These are phyloP conservation scores for Russula griseocarnosa DNA, from an alignment of 768 basidiomycete species.

Conservation along the genomic window DNA sequence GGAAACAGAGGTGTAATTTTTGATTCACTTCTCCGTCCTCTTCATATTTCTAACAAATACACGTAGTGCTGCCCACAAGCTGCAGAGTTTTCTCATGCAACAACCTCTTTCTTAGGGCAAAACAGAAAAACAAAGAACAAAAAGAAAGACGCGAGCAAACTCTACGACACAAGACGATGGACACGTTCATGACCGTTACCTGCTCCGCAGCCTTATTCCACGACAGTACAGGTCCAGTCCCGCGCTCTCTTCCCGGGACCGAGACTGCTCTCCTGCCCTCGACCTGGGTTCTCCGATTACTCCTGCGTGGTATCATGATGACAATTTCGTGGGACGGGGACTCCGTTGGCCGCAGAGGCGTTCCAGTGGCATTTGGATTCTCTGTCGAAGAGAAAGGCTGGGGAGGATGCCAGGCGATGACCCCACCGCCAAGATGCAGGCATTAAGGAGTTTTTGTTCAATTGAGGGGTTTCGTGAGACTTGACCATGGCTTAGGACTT, in stretches of 20 bases:
- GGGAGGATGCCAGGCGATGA: slow-evolving; percentile 60
- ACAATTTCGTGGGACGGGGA: slow-evolving; percentile 42
- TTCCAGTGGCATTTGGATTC: slow-evolving; percentile 68
- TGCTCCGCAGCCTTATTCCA: slow-evolving; percentile 47
- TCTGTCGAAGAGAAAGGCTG: slow-evolving; percentile 77
- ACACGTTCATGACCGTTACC: slow-evolving; percentile 72
- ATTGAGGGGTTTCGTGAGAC: too few relatives aligned
- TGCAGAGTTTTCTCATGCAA: slow-evolving; percentile 71
- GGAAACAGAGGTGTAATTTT: slow-evolving; percentile 87
- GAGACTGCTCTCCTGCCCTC: slow-evolving; percentile 58
- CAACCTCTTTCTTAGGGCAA: slow-evolving; percentile 81
- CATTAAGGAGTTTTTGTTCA: slow-evolving; percentile 1
- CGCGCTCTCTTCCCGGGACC: slow-evolving; percentile 35
- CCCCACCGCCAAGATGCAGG: slow-evolving; percentile 59
- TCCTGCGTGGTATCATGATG: slow-evolving; percentile 50
- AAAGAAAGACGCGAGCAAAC: slow-evolving; percentile 62
- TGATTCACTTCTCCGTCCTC: neutral
- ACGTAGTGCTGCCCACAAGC: slow-evolving; percentile 77
- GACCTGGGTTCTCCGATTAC: slow-evolving; percentile 75
- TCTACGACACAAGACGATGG: slow-evolving; percentile 44
- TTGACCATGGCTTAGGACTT: slow-evolving; percentile 1
- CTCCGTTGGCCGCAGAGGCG: slow-evolving; percentile 62
- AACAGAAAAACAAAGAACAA: slow-evolving; percentile 77
- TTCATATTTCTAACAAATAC: slow-evolving; percentile 18
- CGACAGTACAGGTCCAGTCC: slow-evolving; percentile 40